These are phyloP conservation scores for Skeletonema potamos DNA, from an alignment of 108 stramenopile species.

Conservation along the genomic window DNA sequence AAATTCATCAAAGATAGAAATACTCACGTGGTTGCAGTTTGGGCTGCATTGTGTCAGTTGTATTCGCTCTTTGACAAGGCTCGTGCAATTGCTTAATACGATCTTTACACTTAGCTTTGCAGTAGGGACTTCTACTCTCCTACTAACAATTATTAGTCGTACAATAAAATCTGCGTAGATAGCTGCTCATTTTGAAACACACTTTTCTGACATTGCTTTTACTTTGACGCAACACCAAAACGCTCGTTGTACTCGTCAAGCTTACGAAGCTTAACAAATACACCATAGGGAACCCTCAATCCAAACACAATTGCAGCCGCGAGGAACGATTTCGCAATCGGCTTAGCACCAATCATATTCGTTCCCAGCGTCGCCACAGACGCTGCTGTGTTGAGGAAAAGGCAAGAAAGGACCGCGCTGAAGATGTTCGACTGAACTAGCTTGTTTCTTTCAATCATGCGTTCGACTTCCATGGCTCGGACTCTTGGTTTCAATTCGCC, in stretches of 20 bases:
- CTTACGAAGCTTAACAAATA: constrained; percentile 60
- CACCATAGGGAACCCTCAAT: constrained; percentile 64
- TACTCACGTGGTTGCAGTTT: constrained; percentile 41
- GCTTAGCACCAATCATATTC: constrained; percentile 41
- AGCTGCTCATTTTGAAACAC: not conserved
- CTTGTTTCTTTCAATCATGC: constrained; percentile 83
- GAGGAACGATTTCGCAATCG: constrained; percentile 51
- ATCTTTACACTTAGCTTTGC: not conserved
- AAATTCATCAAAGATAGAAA: constrained; percentile 46
- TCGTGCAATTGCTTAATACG: constrained; percentile 2
- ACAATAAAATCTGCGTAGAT: not conserved
- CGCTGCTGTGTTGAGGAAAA: constrained; percentile 73
- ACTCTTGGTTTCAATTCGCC: constrained; percentile 94
- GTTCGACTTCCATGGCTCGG: constrained; percentile 89
- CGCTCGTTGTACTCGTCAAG: constrained; percentile 82
- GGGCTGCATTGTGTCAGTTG: constrained; percentile 28
- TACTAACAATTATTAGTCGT: not conserved
- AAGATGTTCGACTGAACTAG: constrained; percentile 82
- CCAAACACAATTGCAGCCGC: constrained; percentile 66
- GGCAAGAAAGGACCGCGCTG: constrained; percentile 66
- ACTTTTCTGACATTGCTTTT: not conserved
- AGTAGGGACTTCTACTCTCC: not conserved
- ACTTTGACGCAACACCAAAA: constrained; percentile 55
- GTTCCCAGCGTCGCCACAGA: constrained; percentile 60
- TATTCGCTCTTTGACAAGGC: constrained; percentile 28